Evolutionary conservation across 179 eudicot species (phyloP).

Genomic region (Actinidia arguta): DNA sequence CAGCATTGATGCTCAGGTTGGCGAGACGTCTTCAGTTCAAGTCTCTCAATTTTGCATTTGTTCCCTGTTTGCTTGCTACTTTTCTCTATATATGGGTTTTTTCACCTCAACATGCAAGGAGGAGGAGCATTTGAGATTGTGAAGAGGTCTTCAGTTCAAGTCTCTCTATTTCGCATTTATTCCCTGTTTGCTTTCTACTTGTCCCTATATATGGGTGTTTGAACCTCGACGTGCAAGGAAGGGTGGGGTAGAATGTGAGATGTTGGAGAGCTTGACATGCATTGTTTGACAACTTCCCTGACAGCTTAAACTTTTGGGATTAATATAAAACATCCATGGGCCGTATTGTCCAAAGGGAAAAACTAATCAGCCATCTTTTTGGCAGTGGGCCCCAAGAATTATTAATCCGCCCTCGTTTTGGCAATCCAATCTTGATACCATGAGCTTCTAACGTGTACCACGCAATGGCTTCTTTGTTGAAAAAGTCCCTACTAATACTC

Average conservation of each 20-base stretch:
- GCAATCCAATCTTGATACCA: neutral
- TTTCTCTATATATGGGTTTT: no score
- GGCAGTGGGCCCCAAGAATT: neutral
- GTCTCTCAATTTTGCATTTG: no score
- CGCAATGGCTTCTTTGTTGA: neutral
- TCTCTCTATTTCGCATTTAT: neutral
- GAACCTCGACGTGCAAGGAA: neutral
- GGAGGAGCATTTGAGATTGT: no score
- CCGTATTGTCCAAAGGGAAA: neutral
- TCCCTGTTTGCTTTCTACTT: neutral
- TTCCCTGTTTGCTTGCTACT: no score
- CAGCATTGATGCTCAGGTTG: neutral
- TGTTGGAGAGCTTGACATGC: neutral
- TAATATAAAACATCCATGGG: neutral
- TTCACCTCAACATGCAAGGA: no score
- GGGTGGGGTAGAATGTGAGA: no score
- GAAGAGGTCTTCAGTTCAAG: slow-evolving; percentile 4
- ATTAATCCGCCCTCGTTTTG: neutral
- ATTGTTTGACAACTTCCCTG: neutral
- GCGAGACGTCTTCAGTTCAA: no score
- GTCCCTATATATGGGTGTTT: neutral
- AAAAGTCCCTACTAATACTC: neutral
- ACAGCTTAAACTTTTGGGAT: neutral
- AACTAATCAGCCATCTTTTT: neutral
- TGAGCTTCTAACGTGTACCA: neutral